Percentiles rank a stretch among this genome's conserved stretches.
Conservation (phyloP, 345 rosid species). For the Aegle marmelos region DNA sequence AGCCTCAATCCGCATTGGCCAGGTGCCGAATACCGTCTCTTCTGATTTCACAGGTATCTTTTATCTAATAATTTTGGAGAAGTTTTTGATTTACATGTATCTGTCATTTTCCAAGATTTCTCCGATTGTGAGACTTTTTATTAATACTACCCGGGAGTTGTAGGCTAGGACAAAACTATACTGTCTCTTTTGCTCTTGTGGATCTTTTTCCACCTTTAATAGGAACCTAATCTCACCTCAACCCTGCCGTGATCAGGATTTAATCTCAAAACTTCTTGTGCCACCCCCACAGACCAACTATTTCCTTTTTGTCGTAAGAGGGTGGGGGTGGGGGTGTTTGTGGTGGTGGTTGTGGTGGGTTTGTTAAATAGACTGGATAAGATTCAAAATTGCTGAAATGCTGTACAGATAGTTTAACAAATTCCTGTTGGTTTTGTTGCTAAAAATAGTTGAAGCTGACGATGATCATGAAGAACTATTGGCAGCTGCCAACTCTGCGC, state of each 20-base stretch:
- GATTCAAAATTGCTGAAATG: neutral
- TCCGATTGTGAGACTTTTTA: neutral
- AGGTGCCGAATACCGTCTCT: constrained; percentile 41
- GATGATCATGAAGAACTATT: constrained; percentile 84
- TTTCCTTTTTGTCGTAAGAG: neutral
- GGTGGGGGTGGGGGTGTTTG: too few relatives aligned
- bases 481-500: constrained; percentile 81
- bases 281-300: neutral
- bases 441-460: constrained; percentile 66
- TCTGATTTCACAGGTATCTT: constrained; percentile 61
- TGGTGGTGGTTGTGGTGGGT: neutral
- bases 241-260: neutral
- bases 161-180: neutral
- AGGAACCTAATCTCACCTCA: neutral
- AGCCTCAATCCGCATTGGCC: constrained; percentile 50
- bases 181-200: neutral
- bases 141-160: neutral
- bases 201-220: neutral
- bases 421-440: constrained; percentile 3
- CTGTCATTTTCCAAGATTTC: neutral
- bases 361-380: neutral
- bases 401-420: neutral
- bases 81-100: neutral
- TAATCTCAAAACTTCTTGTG: neutral
- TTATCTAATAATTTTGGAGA: neutral